A percentile compares a stretch with the other conserved stretches of the same genome.
phyloP scores from a whole-genome alignment of 371 early-diverging fungal genomes.

The Syncephalis plumigaleata region DNA sequence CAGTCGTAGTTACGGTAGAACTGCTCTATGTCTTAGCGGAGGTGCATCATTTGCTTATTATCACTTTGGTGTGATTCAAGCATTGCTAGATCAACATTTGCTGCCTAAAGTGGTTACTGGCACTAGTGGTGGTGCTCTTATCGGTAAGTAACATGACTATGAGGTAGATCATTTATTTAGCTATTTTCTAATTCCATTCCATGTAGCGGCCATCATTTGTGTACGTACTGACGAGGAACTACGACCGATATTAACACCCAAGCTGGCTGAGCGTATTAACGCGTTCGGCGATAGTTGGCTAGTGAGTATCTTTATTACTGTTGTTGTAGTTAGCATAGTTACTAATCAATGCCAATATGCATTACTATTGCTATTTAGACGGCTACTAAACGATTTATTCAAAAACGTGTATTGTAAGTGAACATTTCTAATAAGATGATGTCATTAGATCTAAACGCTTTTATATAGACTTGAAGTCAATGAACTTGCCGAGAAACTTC shows the following conservation, averaged over 20 bases:
- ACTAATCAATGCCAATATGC: slow-evolving; percentile 9
- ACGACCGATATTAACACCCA: slow-evolving; percentile 37
- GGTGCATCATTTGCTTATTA: slow-evolving; percentile 77
- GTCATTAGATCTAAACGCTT: no score
- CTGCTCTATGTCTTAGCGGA: slow-evolving; percentile 76
- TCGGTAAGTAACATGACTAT: slow-evolving; percentile 23
- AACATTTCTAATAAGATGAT: no score
- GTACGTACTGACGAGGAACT: slow-evolving; percentile 68
- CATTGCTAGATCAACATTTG: slow-evolving; percentile 50
- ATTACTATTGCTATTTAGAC: slow-evolving; percentile 5
- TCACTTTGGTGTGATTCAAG: slow-evolving; percentile 60
- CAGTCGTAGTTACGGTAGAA: slow-evolving; percentile 65
- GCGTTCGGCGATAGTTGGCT: slow-evolving; percentile 34
- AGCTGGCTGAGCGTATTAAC: slow-evolving; percentile 31
- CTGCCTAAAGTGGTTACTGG: slow-evolving; percentile 78
- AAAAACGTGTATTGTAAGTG: slow-evolving; percentile 3
- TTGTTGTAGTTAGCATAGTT: no score
- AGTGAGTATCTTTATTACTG: slow-evolving; percentile 12
- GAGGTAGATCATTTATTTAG: no score
- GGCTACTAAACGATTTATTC: slow-evolving; percentile 9
- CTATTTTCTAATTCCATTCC: slow-evolving; percentile 4
- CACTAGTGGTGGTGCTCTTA: slow-evolving; percentile 59
- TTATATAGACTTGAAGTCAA: slow-evolving; percentile 52
- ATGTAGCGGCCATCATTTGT: slow-evolving; percentile 59
- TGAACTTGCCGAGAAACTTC: slow-evolving; percentile 46